Evolutionary conservation across 2,329 filamentous ascomycete genomes (phyloP).

Genomic region (Neonectria faginata): DNA sequence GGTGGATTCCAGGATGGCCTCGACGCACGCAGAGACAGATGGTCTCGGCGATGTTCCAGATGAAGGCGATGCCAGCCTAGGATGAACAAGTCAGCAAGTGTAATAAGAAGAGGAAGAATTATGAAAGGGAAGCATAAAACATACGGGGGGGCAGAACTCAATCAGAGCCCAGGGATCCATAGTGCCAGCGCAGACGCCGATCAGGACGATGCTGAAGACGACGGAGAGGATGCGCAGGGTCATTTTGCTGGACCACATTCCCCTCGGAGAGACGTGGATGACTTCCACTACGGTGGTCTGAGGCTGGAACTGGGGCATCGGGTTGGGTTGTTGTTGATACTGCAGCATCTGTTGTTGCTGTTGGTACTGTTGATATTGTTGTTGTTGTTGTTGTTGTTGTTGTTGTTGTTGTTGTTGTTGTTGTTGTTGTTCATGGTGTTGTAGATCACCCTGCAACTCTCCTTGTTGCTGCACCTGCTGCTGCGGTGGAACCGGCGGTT

Average conservation of each 20-base stretch:
- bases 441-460: too few species aligned
- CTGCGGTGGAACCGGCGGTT: background rate
- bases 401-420: too few species aligned
- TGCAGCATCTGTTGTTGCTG: constrained; percentile 7
- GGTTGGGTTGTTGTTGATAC: background rate
- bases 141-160: constrained; percentile 14
- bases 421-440: too few species aligned
- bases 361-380: constrained; percentile 8
- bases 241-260: constrained; percentile 25
- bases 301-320: background rate
- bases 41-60: constrained; percentile 30
- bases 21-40: constrained; percentile 26
- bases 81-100: background rate
- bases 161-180: constrained; percentile 8
- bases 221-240: constrained; percentile 19
- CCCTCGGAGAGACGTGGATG: constrained; percentile 16
- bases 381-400: background rate
- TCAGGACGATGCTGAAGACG: constrained; percentile 17
- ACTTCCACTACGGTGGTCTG: background rate
- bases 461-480: too few species aligned
- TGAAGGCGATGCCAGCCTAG: constrained; percentile 22
- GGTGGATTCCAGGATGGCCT: constrained; percentile 29
- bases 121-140: background rate
- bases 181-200: constrained; percentile 6
- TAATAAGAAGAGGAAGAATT: too few species aligned